Percentiles rank a stretch among this genome's conserved stretches.
Evolutionary conservation across 352 stramenopile species (phyloP).

Genomic region (Globisporangium acanthophoron): DNA sequence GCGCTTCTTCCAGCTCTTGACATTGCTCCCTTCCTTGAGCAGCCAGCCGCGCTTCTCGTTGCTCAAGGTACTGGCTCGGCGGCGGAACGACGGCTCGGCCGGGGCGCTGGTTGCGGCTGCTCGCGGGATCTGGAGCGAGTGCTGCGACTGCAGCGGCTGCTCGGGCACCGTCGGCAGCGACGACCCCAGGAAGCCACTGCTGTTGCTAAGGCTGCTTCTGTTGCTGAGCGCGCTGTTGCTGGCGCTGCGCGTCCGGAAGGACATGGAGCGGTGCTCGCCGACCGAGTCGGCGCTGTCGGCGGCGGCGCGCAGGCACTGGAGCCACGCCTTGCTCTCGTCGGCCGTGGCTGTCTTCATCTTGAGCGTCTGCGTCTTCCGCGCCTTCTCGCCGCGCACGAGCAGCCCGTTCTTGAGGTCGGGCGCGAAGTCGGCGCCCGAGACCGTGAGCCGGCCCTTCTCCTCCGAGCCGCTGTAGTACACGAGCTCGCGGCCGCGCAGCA

Average conservation of each 20-base stretch:
- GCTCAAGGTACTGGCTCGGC: constrained; percentile 1
- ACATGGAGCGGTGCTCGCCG: not conserved
- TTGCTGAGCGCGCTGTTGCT: constrained; percentile 1
- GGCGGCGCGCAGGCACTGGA: constrained; percentile 36
- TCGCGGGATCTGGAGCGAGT: constrained; percentile 1
- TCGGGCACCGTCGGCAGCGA: not conserved
- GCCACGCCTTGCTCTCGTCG: constrained; percentile 50
- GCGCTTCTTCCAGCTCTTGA: constrained; percentile 52
- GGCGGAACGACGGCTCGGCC: not conserved
- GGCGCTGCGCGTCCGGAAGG: constrained; percentile 12
- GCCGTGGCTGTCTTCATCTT: constrained; percentile 54
- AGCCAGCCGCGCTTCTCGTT: constrained; percentile 33
- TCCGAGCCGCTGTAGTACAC: constrained; percentile 39
- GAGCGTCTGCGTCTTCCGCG: constrained; percentile 43
- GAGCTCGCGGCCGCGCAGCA: constrained; percentile 29
- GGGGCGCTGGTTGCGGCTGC: not conserved
- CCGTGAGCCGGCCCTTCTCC: constrained; percentile 57
- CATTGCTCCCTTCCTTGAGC: constrained; percentile 22
- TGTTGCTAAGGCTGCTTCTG: constrained; percentile 4
- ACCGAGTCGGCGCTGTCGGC: constrained; percentile 12
- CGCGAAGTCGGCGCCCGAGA: constrained; percentile 48
- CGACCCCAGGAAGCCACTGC: not conserved
- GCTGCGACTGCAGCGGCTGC: constrained; percentile 1
- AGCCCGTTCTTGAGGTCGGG: constrained; percentile 44
- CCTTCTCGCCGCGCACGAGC: constrained; percentile 47